Evolutionary conservation across 208 protist genomes (phyloP), one percentile per base, ranked within the genome.

Genomic region (Plasmodiophora brassicae): DNA sequence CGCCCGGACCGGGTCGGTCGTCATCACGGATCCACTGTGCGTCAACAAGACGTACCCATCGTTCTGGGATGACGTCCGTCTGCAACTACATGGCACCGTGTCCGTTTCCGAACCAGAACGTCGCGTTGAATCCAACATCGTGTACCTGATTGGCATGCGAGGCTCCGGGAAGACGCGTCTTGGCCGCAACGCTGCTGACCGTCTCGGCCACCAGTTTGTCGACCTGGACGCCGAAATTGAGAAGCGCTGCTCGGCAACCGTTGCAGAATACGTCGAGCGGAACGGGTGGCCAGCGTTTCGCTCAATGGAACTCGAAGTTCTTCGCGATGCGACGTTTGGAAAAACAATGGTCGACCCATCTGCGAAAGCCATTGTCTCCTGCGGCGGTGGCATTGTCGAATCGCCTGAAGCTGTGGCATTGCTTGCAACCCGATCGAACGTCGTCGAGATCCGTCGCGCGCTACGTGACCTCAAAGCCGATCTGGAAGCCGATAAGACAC

Each of bases 41-140:
- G 87, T 89, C 78, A 39, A 65, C 41, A 89, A 89, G 78, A 89
- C 87, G 22, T 89, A 54, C 78, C 87, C 87, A 10, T 53, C 83
- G 44, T 89, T 86, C 28, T 89, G 65, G 71, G 44, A 65, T 1
- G 35, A 72, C 57, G 25, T 87, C 1, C 28, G 32, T 1, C 38
- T 41, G 44, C 1, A 8, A 0, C 25, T 86, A 43, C 14, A 85
- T 32, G 65, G 32, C n/a, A 5, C 10, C n/a, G 20, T 32, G 5
- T 32, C 5, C n/a, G 14, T 32, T 14, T 78, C 41, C 65, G 32
- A 36, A 32, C 65, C 5, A 5, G 32, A 38, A 38, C 5, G n/a
- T 38, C 41, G 5, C n/a, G 32, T 36, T 5, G 41, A 78, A 78
- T 5, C 65, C 14, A n/a, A n/a, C 20, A 38, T 78, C n/a, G n/a